phyloP scores from a whole-genome alignment of 306 rosid species.

The Oxytropis ochrocephala region DNA sequence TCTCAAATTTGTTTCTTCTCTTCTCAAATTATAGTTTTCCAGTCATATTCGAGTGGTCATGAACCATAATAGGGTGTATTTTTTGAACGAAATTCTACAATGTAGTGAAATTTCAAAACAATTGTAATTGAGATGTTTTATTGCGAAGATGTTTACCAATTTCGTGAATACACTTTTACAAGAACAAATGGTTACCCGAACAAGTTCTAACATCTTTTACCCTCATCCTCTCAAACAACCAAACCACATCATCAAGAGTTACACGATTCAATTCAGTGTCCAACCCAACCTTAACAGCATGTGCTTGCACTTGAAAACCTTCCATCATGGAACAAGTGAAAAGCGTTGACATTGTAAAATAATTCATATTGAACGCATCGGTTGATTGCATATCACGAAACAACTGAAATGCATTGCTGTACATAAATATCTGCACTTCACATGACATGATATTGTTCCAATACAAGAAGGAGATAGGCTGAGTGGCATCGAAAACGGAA shows the following conservation, averaged over 20 bases:
- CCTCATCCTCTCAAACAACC: conserved; percentile 53
- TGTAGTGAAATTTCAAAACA: no score
- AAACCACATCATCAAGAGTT: conserved; percentile 32
- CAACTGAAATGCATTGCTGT: conserved; percentile 34
- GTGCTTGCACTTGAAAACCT: conserved; percentile 59
- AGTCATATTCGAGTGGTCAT: no score
- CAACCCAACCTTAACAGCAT: conserved; percentile 60
- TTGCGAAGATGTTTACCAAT: no score
- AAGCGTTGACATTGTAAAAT: conserved; percentile 60
- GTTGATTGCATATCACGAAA: conserved; percentile 41
- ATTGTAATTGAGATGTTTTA: no score
- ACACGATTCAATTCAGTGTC: conserved; percentile 47
- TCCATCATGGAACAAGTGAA: conserved; percentile 32
- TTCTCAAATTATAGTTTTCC: no score
- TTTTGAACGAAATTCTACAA: no score
- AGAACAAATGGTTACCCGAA: no score
- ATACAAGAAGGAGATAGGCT: conserved; percentile 58
- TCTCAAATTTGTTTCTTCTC: no score
- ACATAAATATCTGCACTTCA: conserved; percentile 38
- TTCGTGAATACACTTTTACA: no score
- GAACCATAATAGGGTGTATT: no score
- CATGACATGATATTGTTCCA: conserved; percentile 69
- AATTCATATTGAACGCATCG: conserved; percentile 35
- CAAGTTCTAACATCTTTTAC: conserved; percentile 64
- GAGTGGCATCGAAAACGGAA: conserved; percentile 53